These are phyloP conservation scores for Trichophyton schoenleinii DNA, from an alignment of 2,329 filamentous ascomycete species.

Conservation along the genomic window DNA sequence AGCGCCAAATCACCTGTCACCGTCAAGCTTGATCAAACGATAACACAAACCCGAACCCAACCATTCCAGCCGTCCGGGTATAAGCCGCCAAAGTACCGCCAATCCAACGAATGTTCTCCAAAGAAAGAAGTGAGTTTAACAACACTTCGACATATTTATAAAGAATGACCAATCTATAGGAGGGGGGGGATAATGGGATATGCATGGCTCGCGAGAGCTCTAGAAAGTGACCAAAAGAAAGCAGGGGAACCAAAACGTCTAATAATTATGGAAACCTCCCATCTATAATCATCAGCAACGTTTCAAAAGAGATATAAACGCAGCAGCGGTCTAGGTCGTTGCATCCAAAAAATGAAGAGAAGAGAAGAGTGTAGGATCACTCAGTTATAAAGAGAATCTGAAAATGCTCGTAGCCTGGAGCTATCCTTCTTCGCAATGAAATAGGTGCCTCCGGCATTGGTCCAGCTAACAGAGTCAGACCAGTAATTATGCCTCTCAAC, in stretches of 20 bases:
- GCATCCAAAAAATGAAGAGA: slow-evolving; percentile 1
- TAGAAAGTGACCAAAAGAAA: neutral
- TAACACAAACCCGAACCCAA: neutral
- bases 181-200: neutral
- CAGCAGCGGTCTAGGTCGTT: neutral
- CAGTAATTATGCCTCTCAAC: slow-evolving; percentile 62
- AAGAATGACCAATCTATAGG: neutral
- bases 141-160: neutral
- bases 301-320: neutral
- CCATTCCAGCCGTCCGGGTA: neutral
- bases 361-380: neutral
- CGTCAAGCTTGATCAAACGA: neutral
- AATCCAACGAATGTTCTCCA: neutral
- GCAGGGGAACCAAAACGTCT: neutral
- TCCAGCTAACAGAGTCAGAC: slow-evolving; percentile 73
- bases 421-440: slow-evolving; percentile 74
- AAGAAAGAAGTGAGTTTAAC: neutral
- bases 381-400: slow-evolving; percentile 2
- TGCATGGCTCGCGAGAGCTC: neutral
- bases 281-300: neutral
- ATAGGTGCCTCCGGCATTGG: slow-evolving; percentile 67
- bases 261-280: neutral
- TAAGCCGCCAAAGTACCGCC: neutral
- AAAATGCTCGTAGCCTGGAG: slow-evolving; percentile 40
- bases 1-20: neutral